Evolutionary conservation across 495 filamentous ascomycete genomes (phyloP).

Genomic region (Bacidia rubella): DNA sequence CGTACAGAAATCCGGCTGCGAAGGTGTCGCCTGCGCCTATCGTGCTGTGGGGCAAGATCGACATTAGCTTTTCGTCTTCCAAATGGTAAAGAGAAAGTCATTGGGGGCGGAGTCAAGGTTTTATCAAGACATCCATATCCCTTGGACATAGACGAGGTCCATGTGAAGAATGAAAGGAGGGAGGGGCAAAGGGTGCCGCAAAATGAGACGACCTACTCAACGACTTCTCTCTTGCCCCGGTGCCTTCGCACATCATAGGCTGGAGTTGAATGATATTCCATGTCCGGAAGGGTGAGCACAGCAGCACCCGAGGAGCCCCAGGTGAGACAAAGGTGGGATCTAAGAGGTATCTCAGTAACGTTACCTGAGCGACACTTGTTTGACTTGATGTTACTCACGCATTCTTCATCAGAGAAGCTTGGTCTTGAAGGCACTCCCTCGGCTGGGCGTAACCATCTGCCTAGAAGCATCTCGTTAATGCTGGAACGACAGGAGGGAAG

Average conservation of each 20-base stretch:
- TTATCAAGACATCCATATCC: too few species aligned
- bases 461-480: constrained; percentile 21
- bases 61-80: too few species aligned
- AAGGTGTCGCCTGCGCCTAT: constrained; percentile 67
- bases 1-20: constrained; percentile 39
- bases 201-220: constrained; percentile 20
- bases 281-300: constrained; percentile 28
- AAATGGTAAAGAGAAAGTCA: too few species aligned
- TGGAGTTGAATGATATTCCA: constrained; percentile 6
- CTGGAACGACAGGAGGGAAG: background rate
- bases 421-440: constrained; percentile 35
- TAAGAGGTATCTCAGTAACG: constrained; percentile 23
- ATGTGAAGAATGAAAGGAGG: background rate
- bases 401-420: constrained; percentile 27
- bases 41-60: constrained; percentile 28
- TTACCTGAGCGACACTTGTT: too few species aligned
- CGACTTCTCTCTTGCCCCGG: too few species aligned
- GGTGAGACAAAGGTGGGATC: constrained; percentile 47
- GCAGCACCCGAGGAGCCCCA: constrained; percentile 52
- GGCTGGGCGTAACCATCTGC: constrained; percentile 34
- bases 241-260: background rate
- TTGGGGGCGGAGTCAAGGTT: too few species aligned
- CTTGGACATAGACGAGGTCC: too few species aligned
- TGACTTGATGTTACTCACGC: too few species aligned
- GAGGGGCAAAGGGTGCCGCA: constrained; percentile 3